These are phyloP conservation scores for Saccharata proteae DNA, from an alignment of 2,329 filamentous ascomycete genomes.

Conservation along the genomic window DNA sequence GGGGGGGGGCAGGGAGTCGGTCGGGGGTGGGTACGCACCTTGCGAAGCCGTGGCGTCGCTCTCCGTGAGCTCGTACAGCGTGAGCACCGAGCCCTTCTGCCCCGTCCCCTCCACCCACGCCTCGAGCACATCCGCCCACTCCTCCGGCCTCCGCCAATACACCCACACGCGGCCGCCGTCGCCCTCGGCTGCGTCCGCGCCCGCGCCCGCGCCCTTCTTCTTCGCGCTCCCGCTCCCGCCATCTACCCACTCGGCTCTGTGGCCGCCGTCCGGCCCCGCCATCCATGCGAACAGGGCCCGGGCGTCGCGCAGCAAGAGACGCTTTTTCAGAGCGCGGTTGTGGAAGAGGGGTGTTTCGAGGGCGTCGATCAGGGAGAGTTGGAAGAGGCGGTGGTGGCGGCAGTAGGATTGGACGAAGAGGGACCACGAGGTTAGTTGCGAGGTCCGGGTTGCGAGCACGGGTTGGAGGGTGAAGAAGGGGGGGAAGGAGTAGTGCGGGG, in stretches of 20 bases:
- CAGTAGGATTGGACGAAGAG: slow-evolving; percentile 74
- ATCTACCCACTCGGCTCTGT: slow-evolving; percentile 52
- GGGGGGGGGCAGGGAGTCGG: not conserved
- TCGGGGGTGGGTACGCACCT: slow-evolving; percentile 36
- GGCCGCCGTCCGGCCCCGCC: slow-evolving; percentile 38
- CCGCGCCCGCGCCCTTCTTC: slow-evolving; percentile 10
- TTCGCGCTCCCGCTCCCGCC: slow-evolving; percentile 1
- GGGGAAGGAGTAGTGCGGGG: slow-evolving; percentile 56
- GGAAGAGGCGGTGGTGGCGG: slow-evolving; percentile 63
- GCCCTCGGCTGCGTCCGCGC: slow-evolving; percentile 14
- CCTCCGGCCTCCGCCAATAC: slow-evolving; percentile 77
- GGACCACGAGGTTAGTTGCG: slow-evolving; percentile 79
- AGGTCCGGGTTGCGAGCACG: slow-evolving; percentile 59
- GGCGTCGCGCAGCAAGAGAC: slow-evolving; percentile 41
- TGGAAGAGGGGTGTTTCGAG: slow-evolving; percentile 47
- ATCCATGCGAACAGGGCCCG: slow-evolving; percentile 45
- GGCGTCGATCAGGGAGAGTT: slow-evolving; percentile 54
- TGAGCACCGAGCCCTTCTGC: slow-evolving; percentile 80
- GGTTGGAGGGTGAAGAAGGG: slow-evolving; percentile 78
- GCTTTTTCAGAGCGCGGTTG: slow-evolving; percentile 31
- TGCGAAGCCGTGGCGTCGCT: slow-evolving; percentile 64
- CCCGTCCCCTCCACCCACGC: slow-evolving; percentile 76
- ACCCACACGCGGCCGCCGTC: slow-evolving; percentile 46
- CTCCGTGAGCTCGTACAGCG: slow-evolving; percentile 80
- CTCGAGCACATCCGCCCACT: slow-evolving; percentile 74